Evolutionary conservation across 257 asterid species (phyloP).

Genomic region (Penstemon newberryi): DNA sequence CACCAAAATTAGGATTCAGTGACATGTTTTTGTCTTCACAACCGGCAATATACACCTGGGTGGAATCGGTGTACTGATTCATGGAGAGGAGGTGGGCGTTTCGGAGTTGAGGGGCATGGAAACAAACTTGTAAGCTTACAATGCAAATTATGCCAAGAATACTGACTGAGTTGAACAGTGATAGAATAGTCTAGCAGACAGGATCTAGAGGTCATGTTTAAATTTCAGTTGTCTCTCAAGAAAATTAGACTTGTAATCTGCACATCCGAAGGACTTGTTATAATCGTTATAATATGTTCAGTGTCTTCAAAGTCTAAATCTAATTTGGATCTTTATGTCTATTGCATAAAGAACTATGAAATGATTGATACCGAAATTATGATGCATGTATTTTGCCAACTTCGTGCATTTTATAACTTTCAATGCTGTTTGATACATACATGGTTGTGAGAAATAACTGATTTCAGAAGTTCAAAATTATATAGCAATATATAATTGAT

Average conservation of each 20-base stretch:
- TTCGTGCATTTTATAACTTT: constrained; percentile 8
- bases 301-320: constrained; percentile 6
- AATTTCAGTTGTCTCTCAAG: constrained; percentile 24
- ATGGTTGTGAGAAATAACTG: neutral
- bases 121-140: neutral
- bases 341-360: constrained; percentile 15
- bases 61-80: constrained; percentile 21
- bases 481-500: neutral
- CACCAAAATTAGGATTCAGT: constrained; percentile 17
- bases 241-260: constrained; percentile 1
- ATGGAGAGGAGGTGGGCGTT: neutral
- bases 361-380: constrained; percentile 11
- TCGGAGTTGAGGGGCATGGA: neutral
- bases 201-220: neutral
- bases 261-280: neutral
- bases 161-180: constrained; percentile 7
- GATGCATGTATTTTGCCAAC: neutral
- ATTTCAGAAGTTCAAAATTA: constrained; percentile 9
- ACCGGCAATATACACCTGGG: neutral
- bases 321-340: constrained; percentile 18
- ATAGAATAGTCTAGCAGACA: constrained; percentile 24
- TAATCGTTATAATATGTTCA: neutral
- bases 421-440: constrained; percentile 12
- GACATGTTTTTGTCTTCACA: neutral
- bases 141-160: constrained; percentile 6